Conservation (phyloP, 148 eudicot species). For the Hydrangea macrophylla region DNA sequence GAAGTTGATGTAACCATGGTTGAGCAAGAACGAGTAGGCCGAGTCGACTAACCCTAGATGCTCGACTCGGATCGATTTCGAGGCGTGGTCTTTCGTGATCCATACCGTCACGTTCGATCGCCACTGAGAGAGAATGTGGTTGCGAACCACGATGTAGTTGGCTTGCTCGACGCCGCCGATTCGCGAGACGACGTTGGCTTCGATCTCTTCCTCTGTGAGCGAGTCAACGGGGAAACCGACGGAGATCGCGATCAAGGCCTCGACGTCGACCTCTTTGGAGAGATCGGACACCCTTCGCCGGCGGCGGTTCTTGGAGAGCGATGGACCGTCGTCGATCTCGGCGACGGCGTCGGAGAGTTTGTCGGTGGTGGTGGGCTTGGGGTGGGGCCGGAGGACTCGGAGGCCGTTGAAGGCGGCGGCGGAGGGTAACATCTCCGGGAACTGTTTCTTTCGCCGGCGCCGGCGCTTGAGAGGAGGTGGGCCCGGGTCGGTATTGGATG, state of each 20-base stretch:
- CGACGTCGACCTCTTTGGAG: slow-evolving; percentile 51
- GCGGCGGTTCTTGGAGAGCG: slow-evolving; percentile 37
- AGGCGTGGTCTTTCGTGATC: slow-evolving; percentile 48
- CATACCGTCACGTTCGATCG: slow-evolving; percentile 55
- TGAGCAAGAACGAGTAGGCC: slow-evolving; percentile 56
- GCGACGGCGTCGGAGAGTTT: slow-evolving; percentile 7
- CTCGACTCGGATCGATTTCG: slow-evolving; percentile 48
- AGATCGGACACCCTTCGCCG: slow-evolving; percentile 43
- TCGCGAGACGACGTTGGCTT: slow-evolving; percentile 48
- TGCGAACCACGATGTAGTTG: slow-evolving; percentile 66
- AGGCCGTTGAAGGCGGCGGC: slow-evolving; percentile 33
- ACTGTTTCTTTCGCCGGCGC: slow-evolving; percentile 76
- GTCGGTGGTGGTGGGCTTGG: slow-evolving; percentile 22
- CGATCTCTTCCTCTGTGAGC: slow-evolving; percentile 85
- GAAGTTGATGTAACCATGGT: slow-evolving; percentile 85
- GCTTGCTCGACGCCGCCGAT: slow-evolving; percentile 51
- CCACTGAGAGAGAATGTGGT: slow-evolving; percentile 76
- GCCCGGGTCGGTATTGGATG: slow-evolving; percentile 3
- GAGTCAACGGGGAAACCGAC: slow-evolving; percentile 89
- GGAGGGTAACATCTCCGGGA: slow-evolving; percentile 62
- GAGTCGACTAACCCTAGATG: slow-evolving; percentile 45
- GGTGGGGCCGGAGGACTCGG: slow-evolving; percentile 56
- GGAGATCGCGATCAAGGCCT: slow-evolving; percentile 82
- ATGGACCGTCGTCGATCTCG: slow-evolving; percentile 15
- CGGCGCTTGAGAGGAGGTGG: slow-evolving; percentile 38